Evolutionary conservation across 148 eudicot species (phyloP).

Genomic region (Diospyros lotus): DNA sequence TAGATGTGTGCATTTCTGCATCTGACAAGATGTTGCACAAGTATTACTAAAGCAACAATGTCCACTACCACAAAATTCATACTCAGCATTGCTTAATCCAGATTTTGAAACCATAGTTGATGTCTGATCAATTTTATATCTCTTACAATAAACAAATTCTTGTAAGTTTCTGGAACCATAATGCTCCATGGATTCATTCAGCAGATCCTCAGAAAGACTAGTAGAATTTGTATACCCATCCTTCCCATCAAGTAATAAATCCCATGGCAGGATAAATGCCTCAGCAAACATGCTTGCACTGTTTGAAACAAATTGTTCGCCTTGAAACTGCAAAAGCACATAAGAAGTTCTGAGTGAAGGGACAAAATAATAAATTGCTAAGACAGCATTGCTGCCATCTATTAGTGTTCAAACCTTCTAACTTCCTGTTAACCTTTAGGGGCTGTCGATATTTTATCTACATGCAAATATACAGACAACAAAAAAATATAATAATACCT

Average conservation of each 20-base stretch:
- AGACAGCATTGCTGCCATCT: background rate
- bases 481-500: constrained; percentile 32
- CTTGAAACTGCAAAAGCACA: constrained; percentile 45
- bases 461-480: background rate
- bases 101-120: constrained; percentile 20
- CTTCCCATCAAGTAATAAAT: constrained; percentile 39
- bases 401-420: background rate
- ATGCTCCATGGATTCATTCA: constrained; percentile 19
- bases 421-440: background rate
- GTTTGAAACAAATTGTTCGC: constrained; percentile 32
- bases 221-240: constrained; percentile 17
- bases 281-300: constrained; percentile 60
- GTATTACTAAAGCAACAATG: constrained; percentile 4
- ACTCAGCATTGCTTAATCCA: constrained; percentile 20
- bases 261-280: constrained; percentile 70
- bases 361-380: background rate
- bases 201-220: constrained; percentile 14
- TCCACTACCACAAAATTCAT: constrained; percentile 15
- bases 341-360: constrained; percentile 9
- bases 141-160: constrained; percentile 41
- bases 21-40: background rate
- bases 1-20: constrained; percentile 9
- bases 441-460: background rate
- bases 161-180: constrained; percentile 6
- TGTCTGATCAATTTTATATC: constrained; percentile 43